phyloP scores from a whole-genome alignment of 345 rosid species.

The Durio zibethinus region DNA sequence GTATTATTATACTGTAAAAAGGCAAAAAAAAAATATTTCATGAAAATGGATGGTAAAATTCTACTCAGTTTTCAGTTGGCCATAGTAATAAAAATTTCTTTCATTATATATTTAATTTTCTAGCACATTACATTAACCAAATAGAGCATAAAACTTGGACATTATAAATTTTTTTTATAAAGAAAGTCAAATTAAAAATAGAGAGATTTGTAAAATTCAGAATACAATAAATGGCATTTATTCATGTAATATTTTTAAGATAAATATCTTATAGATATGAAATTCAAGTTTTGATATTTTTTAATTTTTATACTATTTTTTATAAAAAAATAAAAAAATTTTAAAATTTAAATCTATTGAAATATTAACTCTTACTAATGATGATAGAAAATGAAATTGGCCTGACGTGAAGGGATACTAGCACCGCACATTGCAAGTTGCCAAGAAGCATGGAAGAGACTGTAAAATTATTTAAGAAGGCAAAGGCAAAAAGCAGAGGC shows the following conservation, averaged over 20 bases:
- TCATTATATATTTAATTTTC: neutral
- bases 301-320: too few relatives aligned
- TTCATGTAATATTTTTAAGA: too few relatives aligned
- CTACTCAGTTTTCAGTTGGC: neutral
- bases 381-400: neutral
- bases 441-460: constrained; percentile 30
- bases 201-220: too few relatives aligned
- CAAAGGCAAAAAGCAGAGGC: neutral
- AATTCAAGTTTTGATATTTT: too few relatives aligned
- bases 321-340: too few relatives aligned
- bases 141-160: neutral
- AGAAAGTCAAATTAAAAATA: too few relatives aligned
- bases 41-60: neutral
- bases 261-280: too few relatives aligned
- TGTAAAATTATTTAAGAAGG: neutral
- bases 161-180: too few relatives aligned
- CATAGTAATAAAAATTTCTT: too few relatives aligned
- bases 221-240: too few relatives aligned
- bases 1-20: neutral
- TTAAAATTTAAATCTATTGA: too few relatives aligned
- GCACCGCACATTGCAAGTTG: constrained; percentile 30
- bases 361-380: too few relatives aligned
- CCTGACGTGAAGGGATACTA: neutral
- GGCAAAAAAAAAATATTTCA: neutral
- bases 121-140: neutral